Evolutionary conservation across 148 eudicot species (phyloP).

Genomic region (Cornus controversa): DNA sequence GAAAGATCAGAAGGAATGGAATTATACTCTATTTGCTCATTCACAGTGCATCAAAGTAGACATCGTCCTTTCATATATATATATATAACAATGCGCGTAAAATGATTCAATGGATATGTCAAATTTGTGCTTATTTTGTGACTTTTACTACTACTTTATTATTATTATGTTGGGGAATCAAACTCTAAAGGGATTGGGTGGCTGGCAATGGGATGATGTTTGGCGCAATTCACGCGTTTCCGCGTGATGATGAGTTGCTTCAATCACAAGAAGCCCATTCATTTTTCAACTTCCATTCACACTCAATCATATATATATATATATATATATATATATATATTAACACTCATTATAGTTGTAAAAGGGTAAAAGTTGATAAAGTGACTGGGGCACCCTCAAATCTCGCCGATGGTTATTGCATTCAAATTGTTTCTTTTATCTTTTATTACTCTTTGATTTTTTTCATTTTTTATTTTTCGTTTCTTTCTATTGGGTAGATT

Average conservation of each 20-base stretch:
- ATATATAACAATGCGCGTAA: neutral
- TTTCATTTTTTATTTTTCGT: no score
- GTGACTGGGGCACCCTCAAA: neutral
- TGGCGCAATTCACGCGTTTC: slow-evolving; percentile 7
- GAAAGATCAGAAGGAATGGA: neutral
- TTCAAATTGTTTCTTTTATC: neutral
- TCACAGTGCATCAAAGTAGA: neutral
- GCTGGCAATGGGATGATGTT: neutral
- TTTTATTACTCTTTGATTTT: neutral
- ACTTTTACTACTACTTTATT: neutral
- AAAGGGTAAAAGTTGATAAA: neutral
- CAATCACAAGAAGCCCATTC: neutral
- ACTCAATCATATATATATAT: neutral
- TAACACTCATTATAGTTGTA: neutral
- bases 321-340: neutral
- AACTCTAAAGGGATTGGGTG: no score
- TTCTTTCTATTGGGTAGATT: neutral
- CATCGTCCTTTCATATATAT: neutral
- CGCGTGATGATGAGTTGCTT: neutral
- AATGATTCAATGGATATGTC: neutral
- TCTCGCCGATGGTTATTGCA: neutral
- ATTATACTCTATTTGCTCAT: neutral
- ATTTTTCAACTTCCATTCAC: neutral
- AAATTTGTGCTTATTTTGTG: neutral
- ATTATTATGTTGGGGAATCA: neutral